These are phyloP conservation scores for Kwoniella shandongensis DNA, from an alignment of 768 basidiomycete genomes.

Conservation along the genomic window DNA sequence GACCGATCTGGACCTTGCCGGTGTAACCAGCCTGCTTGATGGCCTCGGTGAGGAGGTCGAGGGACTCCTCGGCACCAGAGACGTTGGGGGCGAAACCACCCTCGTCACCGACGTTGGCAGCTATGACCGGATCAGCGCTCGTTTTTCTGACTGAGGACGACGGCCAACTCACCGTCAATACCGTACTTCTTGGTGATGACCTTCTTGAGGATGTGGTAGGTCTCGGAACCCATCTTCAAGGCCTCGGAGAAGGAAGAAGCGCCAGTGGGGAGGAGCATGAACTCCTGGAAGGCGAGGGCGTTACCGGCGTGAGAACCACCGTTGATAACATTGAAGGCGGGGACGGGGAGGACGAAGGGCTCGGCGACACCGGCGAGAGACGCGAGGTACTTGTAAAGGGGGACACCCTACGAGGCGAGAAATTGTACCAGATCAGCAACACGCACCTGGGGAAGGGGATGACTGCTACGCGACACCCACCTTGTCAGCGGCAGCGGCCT, in stretches of 20 bases:
- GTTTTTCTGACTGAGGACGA: background rate
- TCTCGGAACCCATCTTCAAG: conserved; percentile 95
- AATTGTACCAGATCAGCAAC: background rate
- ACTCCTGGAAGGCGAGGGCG: conserved; percentile 99
- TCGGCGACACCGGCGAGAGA: conserved; percentile 92
- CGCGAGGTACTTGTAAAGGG: conserved; percentile 94
- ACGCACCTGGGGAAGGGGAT: no score
- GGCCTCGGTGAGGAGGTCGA: conserved; percentile 90
- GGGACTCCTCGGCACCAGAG: conserved; percentile 91
- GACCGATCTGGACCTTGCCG: conserved; percentile 97
- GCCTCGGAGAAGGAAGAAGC: conserved; percentile 90
- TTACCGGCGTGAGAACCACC: conserved; percentile 99
- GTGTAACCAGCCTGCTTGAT: conserved; percentile 98
- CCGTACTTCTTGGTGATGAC: conserved; percentile 99
- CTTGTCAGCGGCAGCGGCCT: conserved; percentile 92
- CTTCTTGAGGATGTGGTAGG: conserved; percentile 97
- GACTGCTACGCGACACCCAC: no score
- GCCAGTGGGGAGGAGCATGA: conserved; percentile 97
- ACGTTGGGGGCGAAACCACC: conserved; percentile 99
- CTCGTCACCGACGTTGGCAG: conserved; percentile 99
- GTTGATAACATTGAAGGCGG: conserved; percentile 99
- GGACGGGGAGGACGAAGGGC: conserved; percentile 86
- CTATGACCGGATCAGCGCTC: conserved; percentile 55
- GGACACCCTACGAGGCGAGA: conserved; percentile 62
- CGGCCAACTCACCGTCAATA: conserved; percentile 76